Conservation (phyloP, 345 rosid species). For the Brassica cretica region DNA sequence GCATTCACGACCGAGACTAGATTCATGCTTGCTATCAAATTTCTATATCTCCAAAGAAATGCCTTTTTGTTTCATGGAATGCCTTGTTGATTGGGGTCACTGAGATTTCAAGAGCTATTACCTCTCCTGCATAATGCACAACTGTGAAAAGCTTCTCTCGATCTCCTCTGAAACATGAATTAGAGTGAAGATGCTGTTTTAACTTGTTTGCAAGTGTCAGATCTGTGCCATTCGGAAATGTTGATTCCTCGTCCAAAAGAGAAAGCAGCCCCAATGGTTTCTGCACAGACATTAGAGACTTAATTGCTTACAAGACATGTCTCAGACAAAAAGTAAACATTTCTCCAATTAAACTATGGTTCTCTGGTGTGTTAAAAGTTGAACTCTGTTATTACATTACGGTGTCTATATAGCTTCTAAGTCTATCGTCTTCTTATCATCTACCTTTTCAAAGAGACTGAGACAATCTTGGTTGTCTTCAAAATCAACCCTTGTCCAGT, state of each 20-base stretch:
- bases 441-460: constrained; percentile 97
- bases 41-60: not conserved
- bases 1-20: constrained; percentile 20
- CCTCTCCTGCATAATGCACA: constrained; percentile 97
- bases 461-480: constrained; percentile 99
- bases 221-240: constrained; percentile 94
- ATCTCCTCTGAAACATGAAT: constrained; percentile 79
- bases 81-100: constrained; percentile 16
- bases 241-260: constrained; percentile 94
- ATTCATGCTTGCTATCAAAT: constrained; percentile 4
- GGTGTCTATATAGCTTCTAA: constrained; percentile 12
- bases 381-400: not conserved
- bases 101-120: constrained; percentile 39
- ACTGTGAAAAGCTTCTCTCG: constrained; percentile 80
- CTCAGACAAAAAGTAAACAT: not conserved
- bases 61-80: not conserved
- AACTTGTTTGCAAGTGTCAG: constrained; percentile 94
- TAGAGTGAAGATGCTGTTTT: constrained; percentile 75
- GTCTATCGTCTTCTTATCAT: not conserved
- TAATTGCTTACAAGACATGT: constrained; percentile 7
- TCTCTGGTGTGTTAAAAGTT: not conserved
- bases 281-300: constrained; percentile 50
- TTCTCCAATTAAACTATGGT: not conserved
- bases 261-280: constrained; percentile 91
- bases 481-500: constrained; percentile 96